Base-by-base conservation (phyloP, 148 eudicot genomes). In the Camellia japonica region DNA sequence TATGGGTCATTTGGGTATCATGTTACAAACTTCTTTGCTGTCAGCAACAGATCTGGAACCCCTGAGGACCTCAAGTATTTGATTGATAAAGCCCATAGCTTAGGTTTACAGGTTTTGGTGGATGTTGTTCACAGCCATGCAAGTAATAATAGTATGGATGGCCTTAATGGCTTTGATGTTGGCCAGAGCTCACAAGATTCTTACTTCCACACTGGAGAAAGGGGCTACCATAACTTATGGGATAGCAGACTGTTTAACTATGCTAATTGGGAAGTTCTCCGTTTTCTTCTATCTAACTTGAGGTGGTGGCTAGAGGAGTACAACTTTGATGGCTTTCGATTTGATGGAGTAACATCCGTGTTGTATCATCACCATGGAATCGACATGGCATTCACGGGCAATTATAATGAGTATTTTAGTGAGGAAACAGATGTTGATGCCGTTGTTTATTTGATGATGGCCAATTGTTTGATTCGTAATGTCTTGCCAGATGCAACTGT, bases 81-180 rank as follows among this genome's bases (percentile, higher is more conserved):
- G 75, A 90, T 95, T 54, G 99, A 95, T 87, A 95, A 95, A 86
- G 99, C 99, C 72, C 99, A 95, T 80, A 84, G 93, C 88, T 90
- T 95, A 81, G 99, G 97, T 78, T 79, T 95, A 83, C 92, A 81
- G 73, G 99, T 95, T 7, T 79, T 95, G 80, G 91, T 95, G 93
- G 99, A 95, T 84, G 93, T 92, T 79, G 91, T 95, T 85, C 97
- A 95, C 83, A 95, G 99, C 88, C 99, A 95, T 86, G 97, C 94
- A 66, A 92, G 99, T 81, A 95, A 88, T 82, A 95, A 95, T 83
- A 61, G 87, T 73, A 95, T 95, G 14, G 99, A 95, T 87, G 99
- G 99, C 76, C 91, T 93, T 51, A 92, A 92, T 81, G 99, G 99
- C 73, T 95, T 86, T 82, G 97, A 95, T 87, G 93, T 95, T 81